Evolutionary conservation across 208 protist species (phyloP).

Genomic region (Porcisia deanei): DNA sequence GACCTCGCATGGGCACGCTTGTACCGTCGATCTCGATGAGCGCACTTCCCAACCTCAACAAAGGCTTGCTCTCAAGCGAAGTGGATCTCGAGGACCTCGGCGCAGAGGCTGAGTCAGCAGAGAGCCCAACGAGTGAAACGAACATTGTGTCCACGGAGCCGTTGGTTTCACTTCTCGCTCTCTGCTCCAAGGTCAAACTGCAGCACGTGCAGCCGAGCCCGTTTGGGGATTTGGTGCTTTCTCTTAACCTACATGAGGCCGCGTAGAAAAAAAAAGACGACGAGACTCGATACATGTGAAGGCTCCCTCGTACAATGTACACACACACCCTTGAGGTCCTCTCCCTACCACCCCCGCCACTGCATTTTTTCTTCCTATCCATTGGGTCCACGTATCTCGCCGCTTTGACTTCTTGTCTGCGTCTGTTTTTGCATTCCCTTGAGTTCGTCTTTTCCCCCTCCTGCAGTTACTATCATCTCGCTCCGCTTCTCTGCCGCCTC

Average conservation of each 20-base stretch:
- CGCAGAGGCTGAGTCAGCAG: not conserved
- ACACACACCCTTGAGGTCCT: too few species aligned
- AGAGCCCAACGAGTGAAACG: not conserved
- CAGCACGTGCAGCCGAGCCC: slow-evolving; percentile 24
- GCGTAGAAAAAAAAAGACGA: not conserved
- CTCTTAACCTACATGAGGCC: slow-evolving; percentile 27
- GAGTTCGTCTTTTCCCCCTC: not conserved
- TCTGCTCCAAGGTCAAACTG: slow-evolving; percentile 31
- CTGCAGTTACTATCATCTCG: not conserved
- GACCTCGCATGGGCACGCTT: slow-evolving; percentile 15
- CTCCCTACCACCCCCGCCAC: too few species aligned
- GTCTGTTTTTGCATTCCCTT: not conserved
- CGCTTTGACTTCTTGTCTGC: not conserved
- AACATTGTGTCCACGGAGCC: slow-evolving; percentile 13
- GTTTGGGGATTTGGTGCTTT: slow-evolving; percentile 32
- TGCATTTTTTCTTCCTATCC: too few species aligned
- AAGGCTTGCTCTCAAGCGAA: slow-evolving; percentile 17
- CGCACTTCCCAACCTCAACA: slow-evolving; percentile 21
- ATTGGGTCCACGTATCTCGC: not conserved
- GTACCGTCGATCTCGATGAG: slow-evolving; percentile 20
- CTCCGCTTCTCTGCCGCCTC: not conserved
- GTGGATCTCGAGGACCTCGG: slow-evolving; percentile 29
- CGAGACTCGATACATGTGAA: too few species aligned
- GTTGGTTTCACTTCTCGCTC: slow-evolving; percentile 26
- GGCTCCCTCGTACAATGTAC: not conserved